Base-by-base conservation (phyloP, 495 filamentous ascomycete genomes). In the Friedmanniomyces endolithicus region DNA sequence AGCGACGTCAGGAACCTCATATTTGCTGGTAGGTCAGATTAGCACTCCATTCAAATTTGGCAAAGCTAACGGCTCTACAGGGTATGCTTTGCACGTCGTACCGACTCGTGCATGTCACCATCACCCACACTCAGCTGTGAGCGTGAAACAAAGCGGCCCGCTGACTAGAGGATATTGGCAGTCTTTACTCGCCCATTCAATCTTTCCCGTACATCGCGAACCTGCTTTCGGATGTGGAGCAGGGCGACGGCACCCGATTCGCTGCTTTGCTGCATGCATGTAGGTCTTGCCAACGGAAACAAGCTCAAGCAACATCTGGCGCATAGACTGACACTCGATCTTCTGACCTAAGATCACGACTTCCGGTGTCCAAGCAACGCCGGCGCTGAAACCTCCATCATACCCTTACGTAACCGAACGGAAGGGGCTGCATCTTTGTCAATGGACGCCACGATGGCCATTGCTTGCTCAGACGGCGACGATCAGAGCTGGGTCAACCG, bases 391-490 rank as follows among this genome's bases (percentile, higher is more conserved):
- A 33, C 3, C 50, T 49, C 60, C 50, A 37, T 48, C 33, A 44
- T 53, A 46, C 60, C 20, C 24, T 34, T 48, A 0, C 29, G 31
- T 12, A 48, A 48, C 11, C 40, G 37, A 19, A 41, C 37, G 37
- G 11, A 24, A 37, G n/a, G 41, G 16, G 0, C 6, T 9, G 22
- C 19, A 23, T 2, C 2, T 2, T 41, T 44, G 29, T 14, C 20
- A 2, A 17, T 56, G 56, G 67, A 78, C 56, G 75, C 77, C 0
- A 74, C 67, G 11, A 60, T 71, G 16, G 80, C 81, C 2, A 80
- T 88, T 39, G 65, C 82, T 1, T 88, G 85, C 59, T 68, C 76
- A 0, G 85, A 89, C 64, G 74, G 74, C 0, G 71, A 73, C 25
- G 70, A 69, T 16, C 59, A 78, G 52, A 66, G 66, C 6, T 60